Percentiles rank a stretch among this genome's conserved stretches.
Conservation (phyloP, 1,284 basidiomycete species). For the Xanthoconium separans region DNA sequence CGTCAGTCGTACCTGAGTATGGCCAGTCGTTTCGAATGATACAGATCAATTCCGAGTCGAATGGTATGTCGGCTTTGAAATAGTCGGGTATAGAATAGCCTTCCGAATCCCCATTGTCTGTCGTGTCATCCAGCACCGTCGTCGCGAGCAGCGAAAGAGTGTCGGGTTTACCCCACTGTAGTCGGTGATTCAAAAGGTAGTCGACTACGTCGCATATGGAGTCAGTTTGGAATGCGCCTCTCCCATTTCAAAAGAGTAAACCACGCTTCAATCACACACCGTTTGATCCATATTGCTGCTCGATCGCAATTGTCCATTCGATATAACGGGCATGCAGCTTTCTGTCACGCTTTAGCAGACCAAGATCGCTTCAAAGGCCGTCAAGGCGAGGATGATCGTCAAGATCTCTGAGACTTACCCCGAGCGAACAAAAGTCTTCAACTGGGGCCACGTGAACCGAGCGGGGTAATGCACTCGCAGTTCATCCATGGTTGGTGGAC, state of each 20-base stretch:
- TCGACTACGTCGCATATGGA: constrained; percentile 44
- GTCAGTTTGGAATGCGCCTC: not conserved
- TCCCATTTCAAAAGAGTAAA: not conserved
- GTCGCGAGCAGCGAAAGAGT: constrained; percentile 50
- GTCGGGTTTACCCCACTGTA: constrained; percentile 74
- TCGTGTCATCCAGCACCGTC: constrained; percentile 31
- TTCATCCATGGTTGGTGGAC: constrained; percentile 67
- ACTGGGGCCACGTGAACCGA: constrained; percentile 70
- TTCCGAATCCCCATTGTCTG: constrained; percentile 9
- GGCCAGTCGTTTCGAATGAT: constrained; percentile 84
- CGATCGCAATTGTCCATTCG: constrained; percentile 56
- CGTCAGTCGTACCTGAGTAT: constrained; percentile 57
- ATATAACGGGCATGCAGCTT: constrained; percentile 65
- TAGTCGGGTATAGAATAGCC: constrained; percentile 43
- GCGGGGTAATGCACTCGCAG: constrained; percentile 65
- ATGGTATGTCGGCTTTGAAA: constrained; percentile 62
- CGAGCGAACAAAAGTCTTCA: constrained; percentile 75
- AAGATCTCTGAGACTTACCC: constrained; percentile 45
- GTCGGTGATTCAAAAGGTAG: constrained; percentile 61
- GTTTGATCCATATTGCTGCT: constrained; percentile 60
- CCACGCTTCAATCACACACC: constrained; percentile 40
- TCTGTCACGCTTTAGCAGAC: constrained; percentile 71
- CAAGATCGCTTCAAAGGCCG: constrained; percentile 57
- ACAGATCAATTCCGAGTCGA: constrained; percentile 51
- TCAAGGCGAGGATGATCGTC: not conserved